phyloP scores from a whole-genome alignment of 1,139 yeast genomes.

The Saccharomyces hybrid region DNA sequence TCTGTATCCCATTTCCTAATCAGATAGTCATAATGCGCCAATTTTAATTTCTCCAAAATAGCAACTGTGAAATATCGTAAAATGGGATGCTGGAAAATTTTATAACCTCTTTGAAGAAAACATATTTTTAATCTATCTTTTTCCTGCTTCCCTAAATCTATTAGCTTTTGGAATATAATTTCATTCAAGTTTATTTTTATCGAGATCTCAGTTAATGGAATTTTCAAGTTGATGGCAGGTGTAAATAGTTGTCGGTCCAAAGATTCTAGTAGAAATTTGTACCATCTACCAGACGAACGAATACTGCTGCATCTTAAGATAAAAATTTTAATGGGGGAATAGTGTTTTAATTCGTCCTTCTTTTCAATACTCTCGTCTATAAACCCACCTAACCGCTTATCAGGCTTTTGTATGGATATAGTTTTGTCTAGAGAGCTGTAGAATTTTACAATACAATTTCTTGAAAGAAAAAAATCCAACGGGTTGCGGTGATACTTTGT shows the following conservation, averaged over 20 bases:
- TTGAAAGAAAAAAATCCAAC: slow-evolving; percentile 27
- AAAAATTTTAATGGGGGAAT: slow-evolving; percentile 33
- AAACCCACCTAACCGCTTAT: slow-evolving; percentile 4
- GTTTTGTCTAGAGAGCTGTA: slow-evolving; percentile 67
- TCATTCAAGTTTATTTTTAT: slow-evolving; percentile 39
- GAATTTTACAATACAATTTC: slow-evolving; percentile 37
- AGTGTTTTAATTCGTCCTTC: slow-evolving; percentile 1
- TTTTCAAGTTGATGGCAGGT: slow-evolving; percentile 33
- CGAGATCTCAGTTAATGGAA: slow-evolving; percentile 47
- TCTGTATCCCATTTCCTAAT: slow-evolving; percentile 17
- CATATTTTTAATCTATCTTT: slow-evolving; percentile 8
- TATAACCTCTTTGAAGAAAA: slow-evolving; percentile 12
- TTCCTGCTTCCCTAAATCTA: slow-evolving; percentile 20
- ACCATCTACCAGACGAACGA: slow-evolving; percentile 52
- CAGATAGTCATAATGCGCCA: slow-evolving; percentile 16
- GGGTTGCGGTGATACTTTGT: slow-evolving; percentile 18
- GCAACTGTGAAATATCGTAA: slow-evolving; percentile 13
- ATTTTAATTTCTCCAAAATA: slow-evolving; percentile 15
- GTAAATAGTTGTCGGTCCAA: slow-evolving; percentile 29
- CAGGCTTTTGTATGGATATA: slow-evolving; percentile 44
- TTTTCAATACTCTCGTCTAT: slow-evolving; percentile 1
- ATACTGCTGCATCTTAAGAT: slow-evolving; percentile 49
- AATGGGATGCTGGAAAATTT: slow-evolving; percentile 13
- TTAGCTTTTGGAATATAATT: slow-evolving; percentile 10
- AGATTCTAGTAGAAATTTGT: slow-evolving; percentile 44